These are phyloP conservation scores for Tillandsia leiboldiana DNA, from an alignment of 176 grass and related monocot genomes.

Conservation along the genomic window DNA sequence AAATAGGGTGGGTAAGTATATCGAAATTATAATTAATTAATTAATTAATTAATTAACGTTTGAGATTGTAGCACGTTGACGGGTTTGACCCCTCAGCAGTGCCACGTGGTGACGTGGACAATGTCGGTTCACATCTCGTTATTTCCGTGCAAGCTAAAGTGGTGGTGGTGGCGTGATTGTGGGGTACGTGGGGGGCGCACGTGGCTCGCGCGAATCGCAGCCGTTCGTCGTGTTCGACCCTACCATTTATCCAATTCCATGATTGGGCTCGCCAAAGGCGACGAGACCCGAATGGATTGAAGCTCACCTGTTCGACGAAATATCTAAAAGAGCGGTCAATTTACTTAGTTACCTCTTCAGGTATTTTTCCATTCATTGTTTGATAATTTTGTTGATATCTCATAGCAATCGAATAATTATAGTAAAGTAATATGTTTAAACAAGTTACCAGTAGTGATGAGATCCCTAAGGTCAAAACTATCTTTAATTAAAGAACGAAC, in stretches of 20 bases:
- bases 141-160: background rate
- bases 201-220: background rate
- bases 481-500: too few relatives aligned
- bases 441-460: too few relatives aligned
- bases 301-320: background rate
- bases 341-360: background rate
- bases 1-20: too few relatives aligned
- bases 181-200: background rate
- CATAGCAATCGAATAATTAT: too few relatives aligned
- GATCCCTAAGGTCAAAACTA: too few relatives aligned
- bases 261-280: too few relatives aligned
- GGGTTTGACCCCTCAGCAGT: background rate
- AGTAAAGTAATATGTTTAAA: too few relatives aligned
- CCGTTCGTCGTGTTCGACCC: background rate
- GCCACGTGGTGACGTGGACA: background rate
- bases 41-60: too few relatives aligned
- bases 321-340: background rate
- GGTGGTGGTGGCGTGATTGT: background rate
- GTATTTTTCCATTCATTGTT: background rate
- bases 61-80: background rate
- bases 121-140: background rate
- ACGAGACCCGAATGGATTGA: background rate
- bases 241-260: too few relatives aligned
- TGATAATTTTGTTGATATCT: too few relatives aligned
- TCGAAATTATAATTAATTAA: too few relatives aligned